Percentiles rank a stretch among this genome's conserved stretches.
These are phyloP conservation scores for Periglandula ipomoeae DNA, from an alignment of 2,329 filamentous ascomycete species.

Conservation along the genomic window DNA sequence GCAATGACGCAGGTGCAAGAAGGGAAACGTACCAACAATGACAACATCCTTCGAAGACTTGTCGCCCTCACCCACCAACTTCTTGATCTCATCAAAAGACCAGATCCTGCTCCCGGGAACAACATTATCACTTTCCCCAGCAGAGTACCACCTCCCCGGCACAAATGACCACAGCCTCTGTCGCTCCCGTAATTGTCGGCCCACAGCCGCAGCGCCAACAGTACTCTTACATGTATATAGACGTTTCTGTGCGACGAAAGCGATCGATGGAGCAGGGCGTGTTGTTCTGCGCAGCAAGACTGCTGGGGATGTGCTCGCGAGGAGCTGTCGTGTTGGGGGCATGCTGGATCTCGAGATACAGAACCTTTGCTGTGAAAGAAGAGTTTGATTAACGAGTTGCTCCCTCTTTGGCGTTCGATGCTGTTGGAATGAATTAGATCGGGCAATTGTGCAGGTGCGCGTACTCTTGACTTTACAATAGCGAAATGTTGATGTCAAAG, in stretches of 20 bases:
- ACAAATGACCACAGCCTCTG: background rate
- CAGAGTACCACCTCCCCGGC: constrained; percentile 18
- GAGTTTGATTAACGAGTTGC: too few relatives aligned
- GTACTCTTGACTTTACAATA: too few relatives aligned
- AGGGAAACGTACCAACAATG: constrained; percentile 34
- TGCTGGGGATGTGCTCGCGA: background rate
- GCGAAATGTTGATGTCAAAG: too few relatives aligned
- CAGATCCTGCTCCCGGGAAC: constrained; percentile 28
- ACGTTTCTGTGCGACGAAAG: background rate
- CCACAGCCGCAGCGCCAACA: background rate
- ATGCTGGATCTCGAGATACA: background rate
- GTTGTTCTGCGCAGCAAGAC: background rate
- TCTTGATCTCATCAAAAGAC: constrained; percentile 39
- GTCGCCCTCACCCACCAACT: constrained; percentile 20
- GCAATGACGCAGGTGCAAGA: too few relatives aligned
- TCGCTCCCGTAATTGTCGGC: background rate
- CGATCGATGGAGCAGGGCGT: background rate
- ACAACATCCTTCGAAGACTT: constrained; percentile 18
- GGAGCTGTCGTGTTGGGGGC: background rate
- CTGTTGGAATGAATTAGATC: too few relatives aligned
- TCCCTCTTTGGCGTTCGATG: too few relatives aligned
- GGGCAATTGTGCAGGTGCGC: too few relatives aligned
- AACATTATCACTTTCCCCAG: constrained; percentile 2
- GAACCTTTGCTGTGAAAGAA: too few relatives aligned
- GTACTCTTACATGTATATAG: background rate